Conservation (phyloP, 352 stramenopile genomes). For the Phytophthora ohioensis region DNA sequence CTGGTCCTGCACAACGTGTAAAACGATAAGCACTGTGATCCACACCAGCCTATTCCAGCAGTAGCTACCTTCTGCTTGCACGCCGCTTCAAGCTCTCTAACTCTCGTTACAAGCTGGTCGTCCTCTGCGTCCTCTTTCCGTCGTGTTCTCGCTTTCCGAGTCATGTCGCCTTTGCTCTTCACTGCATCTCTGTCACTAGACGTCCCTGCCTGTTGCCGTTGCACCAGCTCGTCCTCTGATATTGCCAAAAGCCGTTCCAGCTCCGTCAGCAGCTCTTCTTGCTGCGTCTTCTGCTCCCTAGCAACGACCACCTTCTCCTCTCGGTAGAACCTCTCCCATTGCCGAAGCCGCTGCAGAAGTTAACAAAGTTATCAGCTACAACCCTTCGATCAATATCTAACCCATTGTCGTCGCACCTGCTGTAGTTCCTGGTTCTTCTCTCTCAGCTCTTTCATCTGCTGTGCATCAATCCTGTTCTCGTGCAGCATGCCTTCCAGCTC, state of each 20-base stretch:
- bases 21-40: not conserved
- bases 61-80: conserved; percentile 75
- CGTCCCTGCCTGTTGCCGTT: conserved; percentile 13
- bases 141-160: conserved; percentile 21
- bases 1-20: conserved; percentile 58
- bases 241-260: conserved; percentile 54
- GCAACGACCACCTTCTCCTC: conserved; percentile 50
- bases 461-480: conserved; percentile 50
- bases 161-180: conserved; percentile 20
- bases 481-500: conserved; percentile 69
- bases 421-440: conserved; percentile 54
- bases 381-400: not conserved
- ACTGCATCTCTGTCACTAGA: conserved; percentile 11
- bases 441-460: conserved; percentile 47
- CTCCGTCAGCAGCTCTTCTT: conserved; percentile 64
- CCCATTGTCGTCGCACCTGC: conserved; percentile 34
- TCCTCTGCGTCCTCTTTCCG: conserved; percentile 32
- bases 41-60: not conserved
- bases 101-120: conserved; percentile 35
- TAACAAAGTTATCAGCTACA: conserved; percentile 6
- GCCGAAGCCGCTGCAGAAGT: conserved; percentile 50
- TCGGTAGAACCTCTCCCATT: conserved; percentile 70
- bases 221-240: conserved; percentile 41
- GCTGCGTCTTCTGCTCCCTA: conserved; percentile 46
- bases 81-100: conserved; percentile 76